Evolutionary conservation across 202 grass and related monocot genomes (phyloP).

Genomic region (Zizania palustris): DNA sequence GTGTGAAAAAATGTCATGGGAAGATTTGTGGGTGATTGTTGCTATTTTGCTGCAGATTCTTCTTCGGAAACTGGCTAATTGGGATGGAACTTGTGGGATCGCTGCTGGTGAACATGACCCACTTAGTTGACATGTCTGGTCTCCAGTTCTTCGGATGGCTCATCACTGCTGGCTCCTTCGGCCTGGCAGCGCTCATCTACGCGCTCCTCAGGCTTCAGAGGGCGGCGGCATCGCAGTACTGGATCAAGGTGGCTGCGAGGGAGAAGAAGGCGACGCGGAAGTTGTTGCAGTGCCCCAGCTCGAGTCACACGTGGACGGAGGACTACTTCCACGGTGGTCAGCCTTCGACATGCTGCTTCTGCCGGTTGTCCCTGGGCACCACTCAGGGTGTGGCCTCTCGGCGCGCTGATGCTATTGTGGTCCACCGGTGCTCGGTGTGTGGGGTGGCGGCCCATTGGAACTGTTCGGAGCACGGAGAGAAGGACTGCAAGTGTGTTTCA

Average conservation of each 20-base stretch:
- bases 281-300: constrained; percentile 60
- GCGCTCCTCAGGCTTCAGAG: constrained; percentile 68
- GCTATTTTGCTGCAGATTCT: constrained; percentile 31
- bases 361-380: constrained; percentile 47
- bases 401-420: not conserved
- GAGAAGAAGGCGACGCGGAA: constrained; percentile 64
- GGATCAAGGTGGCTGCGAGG: constrained; percentile 68
- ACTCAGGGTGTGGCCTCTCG: constrained; percentile 38
- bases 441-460: constrained; percentile 58
- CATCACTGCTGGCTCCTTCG: constrained; percentile 68
- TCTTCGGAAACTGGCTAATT: constrained; percentile 2
- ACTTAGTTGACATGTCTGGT: constrained; percentile 43
- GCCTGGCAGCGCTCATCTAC: constrained; percentile 60
- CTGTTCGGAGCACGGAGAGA: constrained; percentile 46
- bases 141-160: constrained; percentile 63
- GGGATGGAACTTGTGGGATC: constrained; percentile 64
- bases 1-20: not conserved
- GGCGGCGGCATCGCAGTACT: constrained; percentile 70
- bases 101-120: constrained; percentile 50
- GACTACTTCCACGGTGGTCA: constrained; percentile 47
- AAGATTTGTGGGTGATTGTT: not conserved
- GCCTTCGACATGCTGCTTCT: constrained; percentile 72
- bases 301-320: constrained; percentile 62
- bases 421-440: constrained; percentile 69
- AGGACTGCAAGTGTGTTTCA: constrained; percentile 84